Evolutionary conservation across 148 eudicot genomes (phyloP).

Genomic region (Salicornia ramosissima): DNA sequence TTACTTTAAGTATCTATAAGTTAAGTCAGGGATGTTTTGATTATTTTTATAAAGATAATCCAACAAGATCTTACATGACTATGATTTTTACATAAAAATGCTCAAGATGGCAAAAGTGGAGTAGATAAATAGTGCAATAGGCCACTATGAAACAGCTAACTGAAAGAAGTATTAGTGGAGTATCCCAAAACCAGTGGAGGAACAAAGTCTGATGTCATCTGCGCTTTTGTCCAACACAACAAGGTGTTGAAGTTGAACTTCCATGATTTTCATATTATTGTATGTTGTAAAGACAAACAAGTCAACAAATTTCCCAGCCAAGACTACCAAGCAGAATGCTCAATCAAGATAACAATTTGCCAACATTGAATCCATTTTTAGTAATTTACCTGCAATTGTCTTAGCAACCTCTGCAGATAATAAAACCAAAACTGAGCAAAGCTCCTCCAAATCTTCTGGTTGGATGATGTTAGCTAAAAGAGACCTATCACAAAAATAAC

Average conservation of each 20-base stretch:
- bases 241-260: neutral
- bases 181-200: neutral
- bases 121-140: no score
- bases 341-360: neutral
- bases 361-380: neutral
- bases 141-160: no score
- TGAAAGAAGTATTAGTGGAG: no score
- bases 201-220: neutral
- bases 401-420: conserved; percentile 79
- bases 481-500: conserved; percentile 49
- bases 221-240: neutral
- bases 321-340: neutral
- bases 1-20: no score
- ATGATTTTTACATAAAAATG: no score
- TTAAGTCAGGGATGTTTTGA: no score
- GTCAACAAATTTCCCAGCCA: neutral
- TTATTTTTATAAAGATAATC: no score
- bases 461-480: conserved; percentile 90
- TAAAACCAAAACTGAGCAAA: conserved; percentile 87
- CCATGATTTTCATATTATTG: neutral
- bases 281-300: neutral
- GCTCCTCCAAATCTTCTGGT: conserved; percentile 87
- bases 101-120: no score
- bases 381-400: conserved; percentile 58
- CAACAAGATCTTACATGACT: no score